Base-by-base conservation (phyloP, 225 moss, liverwort and hornwort genomes). In the Sphagnum contortum region DNA sequence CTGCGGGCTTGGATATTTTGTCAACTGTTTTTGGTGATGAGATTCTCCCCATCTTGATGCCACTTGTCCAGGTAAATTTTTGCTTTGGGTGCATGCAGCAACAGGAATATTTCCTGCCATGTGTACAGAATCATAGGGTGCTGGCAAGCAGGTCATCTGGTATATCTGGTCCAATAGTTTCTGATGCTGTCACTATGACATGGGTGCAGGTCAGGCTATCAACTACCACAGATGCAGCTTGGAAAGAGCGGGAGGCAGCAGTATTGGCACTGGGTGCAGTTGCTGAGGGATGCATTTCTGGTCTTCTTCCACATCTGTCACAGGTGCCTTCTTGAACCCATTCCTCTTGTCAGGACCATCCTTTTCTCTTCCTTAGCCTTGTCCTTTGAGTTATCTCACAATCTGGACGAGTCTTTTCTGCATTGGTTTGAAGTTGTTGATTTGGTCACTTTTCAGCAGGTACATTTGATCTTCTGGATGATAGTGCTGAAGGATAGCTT, bases 11-110 rank as follows among this genome's bases (percentile, higher is more conserved):
- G 67, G 96, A 96, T 76, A 96, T 96, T 59, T 72, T 96, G 73
- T 96, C 96, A 61, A 96, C 90, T 66, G 85, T 92, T 47, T 96
- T 92, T 68, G 90, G 96, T 45, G 96, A 92, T 62, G 96, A 96
- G 71, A 90, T 96, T 73, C 92, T 96, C 52, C 96, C 96, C 61
- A 87, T 96, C 58, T 88, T 96, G 12, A 96, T 96, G 96, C 96
- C 96, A 53, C 87, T 92, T 71, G 96, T 96, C 61, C 92, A 96
- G 90, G 96, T 92, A 73, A 29, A 29, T 29, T 29, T 29, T 29
- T 29, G 29, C 29, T 29, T 29, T 29, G 29, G 29, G 29, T 29
- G 29, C 29, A 29, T 29, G 73, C 87, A 95, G 95, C 90, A 90
- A 75, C 88, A 92, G 57, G 92, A 90, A 64, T 92, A 96, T 69